These are phyloP conservation scores for Leucocoprinus leucothites DNA, from an alignment of 768 basidiomycete species.

Conservation along the genomic window DNA sequence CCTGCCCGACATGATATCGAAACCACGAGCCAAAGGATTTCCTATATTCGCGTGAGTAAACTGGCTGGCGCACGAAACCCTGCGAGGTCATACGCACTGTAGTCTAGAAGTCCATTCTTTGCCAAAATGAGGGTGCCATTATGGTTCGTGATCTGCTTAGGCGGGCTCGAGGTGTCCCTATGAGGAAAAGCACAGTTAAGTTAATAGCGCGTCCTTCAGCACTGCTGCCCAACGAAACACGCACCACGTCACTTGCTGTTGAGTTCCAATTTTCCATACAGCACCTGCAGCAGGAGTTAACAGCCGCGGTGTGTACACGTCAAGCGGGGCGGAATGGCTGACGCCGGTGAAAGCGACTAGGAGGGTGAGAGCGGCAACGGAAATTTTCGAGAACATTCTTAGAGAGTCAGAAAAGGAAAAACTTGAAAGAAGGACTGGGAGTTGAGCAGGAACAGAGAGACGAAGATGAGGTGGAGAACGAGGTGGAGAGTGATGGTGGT, in stretches of 20 bases:
- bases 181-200: neutral
- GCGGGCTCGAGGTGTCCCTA: conserved; percentile 28
- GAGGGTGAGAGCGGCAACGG: neutral
- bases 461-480: neutral
- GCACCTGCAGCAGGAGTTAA: neutral
- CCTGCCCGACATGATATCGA: conserved; percentile 26
- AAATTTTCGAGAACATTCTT: conserved; percentile 5
- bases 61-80: neutral
- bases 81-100: conserved; percentile 17
- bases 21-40: conserved; percentile 15
- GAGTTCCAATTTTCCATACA: neutral
- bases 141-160: conserved; percentile 29
- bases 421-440: neutral
- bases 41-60: conserved; percentile 14
- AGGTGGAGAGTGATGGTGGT: neutral
- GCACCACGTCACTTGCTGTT: conserved; percentile 2
- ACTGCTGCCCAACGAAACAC: neutral
- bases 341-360: conserved; percentile 2
- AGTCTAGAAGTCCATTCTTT: conserved; percentile 17
- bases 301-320: conserved; percentile 1
- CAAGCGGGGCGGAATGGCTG: neutral
- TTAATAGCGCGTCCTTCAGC: neutral
- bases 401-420: neutral
- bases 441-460: neutral
- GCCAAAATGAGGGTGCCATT: conserved; percentile 26